phyloP scores from a whole-genome alignment of 2,329 filamentous ascomycete species.

The Pseudogymnoascus sp. region DNA sequence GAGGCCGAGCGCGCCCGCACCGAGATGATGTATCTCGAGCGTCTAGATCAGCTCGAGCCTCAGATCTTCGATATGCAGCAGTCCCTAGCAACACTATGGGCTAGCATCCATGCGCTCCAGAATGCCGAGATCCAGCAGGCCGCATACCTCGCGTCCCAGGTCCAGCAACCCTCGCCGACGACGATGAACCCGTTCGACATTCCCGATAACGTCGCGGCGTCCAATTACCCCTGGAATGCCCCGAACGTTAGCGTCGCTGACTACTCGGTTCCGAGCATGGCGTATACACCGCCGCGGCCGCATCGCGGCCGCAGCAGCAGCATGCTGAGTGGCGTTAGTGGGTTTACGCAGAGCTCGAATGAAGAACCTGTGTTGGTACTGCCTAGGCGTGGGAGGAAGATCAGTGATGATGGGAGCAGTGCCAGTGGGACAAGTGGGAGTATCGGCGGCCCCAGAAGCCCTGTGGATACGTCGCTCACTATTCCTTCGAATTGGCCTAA shows the following conservation, averaged over 20 bases:
- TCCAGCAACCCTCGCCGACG: not conserved
- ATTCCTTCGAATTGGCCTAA: not conserved
- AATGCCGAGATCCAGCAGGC: constrained; percentile 10
- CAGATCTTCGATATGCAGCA: constrained; percentile 11
- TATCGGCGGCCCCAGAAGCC: constrained; percentile 45
- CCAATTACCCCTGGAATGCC: constrained; percentile 14
- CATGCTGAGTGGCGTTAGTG: constrained; percentile 60
- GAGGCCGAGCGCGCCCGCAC: constrained; percentile 20
- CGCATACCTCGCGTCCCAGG: not conserved
- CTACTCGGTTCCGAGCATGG: constrained; percentile 14
- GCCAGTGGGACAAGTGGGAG: constrained; percentile 30
- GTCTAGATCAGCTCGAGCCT: constrained; percentile 15
- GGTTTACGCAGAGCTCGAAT: constrained; percentile 54
- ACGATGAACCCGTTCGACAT: constrained; percentile 7
- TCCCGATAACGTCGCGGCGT: constrained; percentile 8
- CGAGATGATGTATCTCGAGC: constrained; percentile 19
- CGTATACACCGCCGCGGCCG: constrained; percentile 13
- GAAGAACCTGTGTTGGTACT: constrained; percentile 32
- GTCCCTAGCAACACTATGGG: constrained; percentile 9
- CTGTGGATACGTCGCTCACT: constrained; percentile 19
- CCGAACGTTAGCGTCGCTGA: not conserved
- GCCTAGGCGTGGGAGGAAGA: constrained; percentile 23
- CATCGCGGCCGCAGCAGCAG: constrained; percentile 53
- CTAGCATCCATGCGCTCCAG: constrained; percentile 9
- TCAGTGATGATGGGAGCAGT: constrained; percentile 32